Conservation (phyloP, 148 eudicot genomes). For the Chenopodium album region DNA sequence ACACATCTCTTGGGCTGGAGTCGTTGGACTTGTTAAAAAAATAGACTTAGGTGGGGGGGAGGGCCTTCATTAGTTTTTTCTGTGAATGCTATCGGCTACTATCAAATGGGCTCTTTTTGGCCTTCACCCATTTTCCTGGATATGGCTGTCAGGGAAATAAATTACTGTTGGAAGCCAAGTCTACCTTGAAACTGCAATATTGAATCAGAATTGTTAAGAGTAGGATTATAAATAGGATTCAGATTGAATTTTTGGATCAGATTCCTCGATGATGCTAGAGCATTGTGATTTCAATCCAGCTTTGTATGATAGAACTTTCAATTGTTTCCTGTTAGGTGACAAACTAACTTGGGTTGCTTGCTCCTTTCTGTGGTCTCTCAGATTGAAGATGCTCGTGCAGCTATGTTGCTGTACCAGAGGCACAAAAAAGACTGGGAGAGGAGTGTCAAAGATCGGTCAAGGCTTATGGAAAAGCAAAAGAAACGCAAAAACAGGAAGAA, state of each 20-base stretch:
- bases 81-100: neutral
- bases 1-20: neutral
- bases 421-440: slow-evolving; percentile 76
- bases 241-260: neutral
- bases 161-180: neutral
- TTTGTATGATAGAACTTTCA: neutral
- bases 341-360: neutral
- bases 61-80: neutral
- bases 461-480: slow-evolving; percentile 68
- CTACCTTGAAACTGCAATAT: neutral
- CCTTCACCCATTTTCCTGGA: neutral
- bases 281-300: neutral
- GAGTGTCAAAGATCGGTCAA: slow-evolving; percentile 53
- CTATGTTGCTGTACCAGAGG: slow-evolving; percentile 85
- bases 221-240: neutral
- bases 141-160: neutral
- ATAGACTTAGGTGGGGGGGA: neutral
- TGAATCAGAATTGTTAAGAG: neutral
- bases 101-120: neutral
- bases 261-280: neutral
- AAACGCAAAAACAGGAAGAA: slow-evolving; percentile 60
- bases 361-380: slow-evolving; percentile 28
- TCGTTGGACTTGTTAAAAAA: neutral
- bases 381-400: slow-evolving; percentile 97
- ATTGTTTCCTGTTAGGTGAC: neutral